A percentile compares a stretch with the other conserved stretches of the same genome.
phyloP scores from a whole-genome alignment of 2,329 filamentous ascomycete species.

The Aspergillus uvarum region DNA sequence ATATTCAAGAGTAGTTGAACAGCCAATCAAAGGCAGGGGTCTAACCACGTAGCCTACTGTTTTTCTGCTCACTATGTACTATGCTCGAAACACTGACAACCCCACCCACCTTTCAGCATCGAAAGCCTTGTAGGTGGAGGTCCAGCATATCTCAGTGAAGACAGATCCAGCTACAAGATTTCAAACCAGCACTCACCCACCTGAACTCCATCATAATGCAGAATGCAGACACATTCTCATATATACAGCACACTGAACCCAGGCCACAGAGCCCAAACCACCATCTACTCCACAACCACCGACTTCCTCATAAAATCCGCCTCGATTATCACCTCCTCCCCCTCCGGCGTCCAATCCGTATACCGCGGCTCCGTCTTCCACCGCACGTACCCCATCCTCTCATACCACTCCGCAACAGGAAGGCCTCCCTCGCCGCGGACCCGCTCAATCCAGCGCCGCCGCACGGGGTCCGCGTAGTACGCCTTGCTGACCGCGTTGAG shows the following conservation, averaged over 20 bases:
- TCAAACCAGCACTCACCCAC: too few species aligned
- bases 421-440: constrained; percentile 12
- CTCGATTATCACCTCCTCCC: constrained; percentile 8
- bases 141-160: too few species aligned
- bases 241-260: background rate
- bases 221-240: too few species aligned
- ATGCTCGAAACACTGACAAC: too few species aligned
- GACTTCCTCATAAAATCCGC: constrained; percentile 29
- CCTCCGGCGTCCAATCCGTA: constrained; percentile 11
- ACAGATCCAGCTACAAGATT: too few species aligned
- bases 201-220: too few species aligned
- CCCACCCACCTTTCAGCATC: too few species aligned
- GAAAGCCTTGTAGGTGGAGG: too few species aligned
- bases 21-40: too few species aligned
- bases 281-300: background rate
- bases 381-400: constrained; percentile 25
- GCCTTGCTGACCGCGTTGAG: constrained; percentile 23
- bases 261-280: background rate
- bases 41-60: too few species aligned
- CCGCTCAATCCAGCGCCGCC: constrained; percentile 13
- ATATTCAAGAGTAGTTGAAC: too few species aligned
- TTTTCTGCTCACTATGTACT: too few species aligned
- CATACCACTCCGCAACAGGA: constrained; percentile 27
- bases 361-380: constrained; percentile 30
- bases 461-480: constrained; percentile 18